Evolutionary conservation across 2,329 filamentous ascomycete genomes (phyloP).

Genomic region (Monosporascus sp.): DNA sequence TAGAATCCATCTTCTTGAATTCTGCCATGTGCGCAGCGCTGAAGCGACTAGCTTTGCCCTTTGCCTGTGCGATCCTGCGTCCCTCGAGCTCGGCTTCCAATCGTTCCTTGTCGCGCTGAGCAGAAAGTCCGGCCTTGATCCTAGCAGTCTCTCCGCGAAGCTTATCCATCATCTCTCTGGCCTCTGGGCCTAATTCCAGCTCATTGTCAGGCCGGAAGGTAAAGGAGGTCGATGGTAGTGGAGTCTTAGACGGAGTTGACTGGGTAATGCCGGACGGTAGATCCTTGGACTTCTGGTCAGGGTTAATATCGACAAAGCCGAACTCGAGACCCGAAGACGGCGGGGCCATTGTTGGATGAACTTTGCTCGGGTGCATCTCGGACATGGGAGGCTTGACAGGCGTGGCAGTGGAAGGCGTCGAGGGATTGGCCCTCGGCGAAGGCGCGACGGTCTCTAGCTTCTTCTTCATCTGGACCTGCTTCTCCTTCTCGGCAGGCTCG

Average conservation of each 20-base stretch:
- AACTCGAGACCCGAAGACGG: slow-evolving; percentile 76
- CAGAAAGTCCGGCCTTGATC: slow-evolving; percentile 64
- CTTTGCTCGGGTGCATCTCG: slow-evolving; percentile 89
- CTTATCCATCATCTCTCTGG: slow-evolving; percentile 57
- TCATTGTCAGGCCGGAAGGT: slow-evolving; percentile 56
- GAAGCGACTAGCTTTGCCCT: slow-evolving; percentile 71
- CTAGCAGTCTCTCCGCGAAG: slow-evolving; percentile 66
- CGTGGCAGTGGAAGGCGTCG: slow-evolving; percentile 60
- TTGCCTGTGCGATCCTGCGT: slow-evolving; percentile 75
- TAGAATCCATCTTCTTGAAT: slow-evolving; percentile 98
- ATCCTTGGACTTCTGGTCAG: slow-evolving; percentile 40
- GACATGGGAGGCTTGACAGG: slow-evolving; percentile 64
- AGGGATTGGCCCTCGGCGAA: slow-evolving; percentile 29
- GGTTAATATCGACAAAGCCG: slow-evolving; percentile 72
- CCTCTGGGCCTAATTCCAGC: slow-evolving; percentile 54
- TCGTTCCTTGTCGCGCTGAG: slow-evolving; percentile 53
- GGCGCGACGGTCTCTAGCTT: slow-evolving; percentile 28
- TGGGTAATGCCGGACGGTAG: slow-evolving; percentile 40
- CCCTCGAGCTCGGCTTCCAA: slow-evolving; percentile 37
- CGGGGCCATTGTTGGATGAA: slow-evolving; percentile 68
- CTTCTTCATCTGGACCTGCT: slow-evolving; percentile 12
- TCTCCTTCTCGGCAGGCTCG: slow-evolving; percentile 28
- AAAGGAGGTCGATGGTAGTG: slow-evolving; percentile 53
- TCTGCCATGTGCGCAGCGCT: slow-evolving; percentile 81
- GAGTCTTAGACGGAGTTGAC: slow-evolving; percentile 59